Conservation (phyloP, 257 asterid species). For the Fraxinus cuspidata region DNA sequence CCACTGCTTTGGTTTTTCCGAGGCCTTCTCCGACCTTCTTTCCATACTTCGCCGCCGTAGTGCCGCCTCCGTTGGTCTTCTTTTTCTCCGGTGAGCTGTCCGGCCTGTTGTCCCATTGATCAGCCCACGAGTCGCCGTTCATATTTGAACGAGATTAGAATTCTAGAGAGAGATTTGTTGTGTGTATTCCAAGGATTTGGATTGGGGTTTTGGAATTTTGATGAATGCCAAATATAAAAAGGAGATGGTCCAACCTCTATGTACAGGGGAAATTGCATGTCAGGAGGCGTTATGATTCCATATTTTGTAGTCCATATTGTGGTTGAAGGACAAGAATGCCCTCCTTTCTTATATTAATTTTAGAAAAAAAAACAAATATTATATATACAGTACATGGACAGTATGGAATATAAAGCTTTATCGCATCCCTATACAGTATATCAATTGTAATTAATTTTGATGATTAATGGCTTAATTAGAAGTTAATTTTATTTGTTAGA, state of each 20-base stretch:
- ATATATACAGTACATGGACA: no score
- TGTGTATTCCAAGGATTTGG: background rate
- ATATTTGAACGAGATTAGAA: background rate
- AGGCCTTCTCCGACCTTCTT: constrained; percentile 58
- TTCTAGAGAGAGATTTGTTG: background rate
- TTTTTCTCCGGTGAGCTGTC: constrained; percentile 45
- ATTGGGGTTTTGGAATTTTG: background rate
- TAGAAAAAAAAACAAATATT: no score
- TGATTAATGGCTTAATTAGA: no score
- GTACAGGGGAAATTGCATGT: constrained; percentile 7
- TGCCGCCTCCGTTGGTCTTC: constrained; percentile 38
- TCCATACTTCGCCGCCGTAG: constrained; percentile 44
- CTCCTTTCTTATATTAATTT: background rate
- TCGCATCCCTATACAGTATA: no score
- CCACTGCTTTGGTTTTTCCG: constrained; percentile 67
- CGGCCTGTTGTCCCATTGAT: constrained; percentile 66
- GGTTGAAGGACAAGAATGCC: constrained; percentile 4
- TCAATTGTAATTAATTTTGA: no score
- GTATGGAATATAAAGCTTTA: no score
- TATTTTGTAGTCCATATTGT: background rate
- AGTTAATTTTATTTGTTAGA: no score
- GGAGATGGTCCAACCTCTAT: constrained; percentile 26
- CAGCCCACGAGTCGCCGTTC: constrained; percentile 73
- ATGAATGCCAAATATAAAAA: background rate
- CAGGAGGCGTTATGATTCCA: background rate